Evolutionary conservation across 306 rosid species (phyloP), one percentile per base, ranked within the genome.

Genomic region (Crotalaria pallida): DNA sequence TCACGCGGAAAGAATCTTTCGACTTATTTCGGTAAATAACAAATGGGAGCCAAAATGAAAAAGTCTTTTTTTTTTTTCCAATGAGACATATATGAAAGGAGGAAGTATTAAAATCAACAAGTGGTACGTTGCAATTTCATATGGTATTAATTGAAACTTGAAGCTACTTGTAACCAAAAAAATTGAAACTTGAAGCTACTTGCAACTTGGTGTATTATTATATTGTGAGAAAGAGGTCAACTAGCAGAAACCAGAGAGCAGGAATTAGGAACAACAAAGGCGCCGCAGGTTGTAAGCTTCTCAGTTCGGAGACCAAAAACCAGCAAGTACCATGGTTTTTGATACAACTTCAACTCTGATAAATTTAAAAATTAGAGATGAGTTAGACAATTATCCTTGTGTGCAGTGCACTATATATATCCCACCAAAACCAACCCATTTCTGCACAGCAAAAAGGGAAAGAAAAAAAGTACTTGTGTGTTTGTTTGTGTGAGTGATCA

Each of bases 241-340:
- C 6, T 10, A 31, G 53, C 40, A 22, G 40, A 72, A 72, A 72
- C 62, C 70, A 61, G 70, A 49, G 19, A 7, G 58, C 8, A 47
- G 71, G 38, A 48, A 36, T 36, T 23, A 5, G 29, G 16, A 72
- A 72, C 29, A 40, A 16, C 65, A 24, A 41, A 60, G 69, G 77
- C 77, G 62, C 69, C 77, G 38, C 69, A 8, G 51, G 19, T 72
- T 44, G 68, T 44, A 58, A 24, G 15, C 18, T 58, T 72, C 18
- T 21, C 9, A 60, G 43, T 72, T 8, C 33, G 7, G 24, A 12
- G 24, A 60, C 6, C 61, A 17, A 48, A 33, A 72, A 72, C 60
- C 77, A 49, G 38, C 49, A 44, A 27, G 34, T 50, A 34, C 76
- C 41, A 50, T 34, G 52, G 77, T 71, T 70, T 70, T 56, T 67